phyloP scores from a whole-genome alignment of 2,329 filamentous ascomycete genomes.

The Pseudocercospora pini-densiflorae region DNA sequence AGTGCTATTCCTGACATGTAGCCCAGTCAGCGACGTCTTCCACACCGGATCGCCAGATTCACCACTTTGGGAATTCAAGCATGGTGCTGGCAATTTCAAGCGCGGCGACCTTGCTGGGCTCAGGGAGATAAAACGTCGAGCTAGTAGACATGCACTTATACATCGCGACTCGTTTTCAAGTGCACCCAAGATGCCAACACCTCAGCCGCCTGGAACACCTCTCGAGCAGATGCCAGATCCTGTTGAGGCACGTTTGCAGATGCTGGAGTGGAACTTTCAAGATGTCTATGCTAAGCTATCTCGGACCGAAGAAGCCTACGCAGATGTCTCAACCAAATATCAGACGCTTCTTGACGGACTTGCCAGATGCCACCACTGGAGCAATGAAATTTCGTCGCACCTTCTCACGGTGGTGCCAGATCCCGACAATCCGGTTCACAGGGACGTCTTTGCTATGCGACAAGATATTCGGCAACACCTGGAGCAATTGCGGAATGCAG shows the following conservation, averaged over 20 bases:
- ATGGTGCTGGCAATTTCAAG: conserved; percentile 96
- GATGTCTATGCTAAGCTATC: conserved; percentile 77
- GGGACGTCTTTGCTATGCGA: conserved; percentile 69
- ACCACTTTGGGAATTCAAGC: conserved; percentile 98
- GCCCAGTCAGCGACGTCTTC: conserved; percentile 92
- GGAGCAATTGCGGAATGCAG: conserved; percentile 60
- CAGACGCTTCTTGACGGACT: conserved; percentile 82
- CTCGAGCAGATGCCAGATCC: conserved; percentile 69
- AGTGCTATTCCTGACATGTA: not conserved
- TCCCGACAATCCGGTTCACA: conserved; percentile 75
- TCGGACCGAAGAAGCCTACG: conserved; percentile 81
- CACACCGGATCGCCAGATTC: conserved; percentile 93
- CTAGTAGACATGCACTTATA: conserved; percentile 89
- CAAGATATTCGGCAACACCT: conserved; percentile 66
- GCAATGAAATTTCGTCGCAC: conserved; percentile 79
- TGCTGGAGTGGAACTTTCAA: conserved; percentile 80
- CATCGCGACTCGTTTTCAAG: conserved; percentile 84
- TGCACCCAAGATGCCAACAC: conserved; percentile 71
- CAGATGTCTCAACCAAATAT: conserved; percentile 79
- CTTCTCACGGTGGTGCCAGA: conserved; percentile 75
- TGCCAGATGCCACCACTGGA: conserved; percentile 76
- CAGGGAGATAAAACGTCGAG: conserved; percentile 92
- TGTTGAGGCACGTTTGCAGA: conserved; percentile 73
- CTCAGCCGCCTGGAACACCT: conserved; percentile 73
- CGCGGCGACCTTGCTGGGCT: conserved; percentile 88